These are phyloP conservation scores for Multifurca ochricompacta DNA, from an alignment of 768 basidiomycete genomes.

Conservation along the genomic window DNA sequence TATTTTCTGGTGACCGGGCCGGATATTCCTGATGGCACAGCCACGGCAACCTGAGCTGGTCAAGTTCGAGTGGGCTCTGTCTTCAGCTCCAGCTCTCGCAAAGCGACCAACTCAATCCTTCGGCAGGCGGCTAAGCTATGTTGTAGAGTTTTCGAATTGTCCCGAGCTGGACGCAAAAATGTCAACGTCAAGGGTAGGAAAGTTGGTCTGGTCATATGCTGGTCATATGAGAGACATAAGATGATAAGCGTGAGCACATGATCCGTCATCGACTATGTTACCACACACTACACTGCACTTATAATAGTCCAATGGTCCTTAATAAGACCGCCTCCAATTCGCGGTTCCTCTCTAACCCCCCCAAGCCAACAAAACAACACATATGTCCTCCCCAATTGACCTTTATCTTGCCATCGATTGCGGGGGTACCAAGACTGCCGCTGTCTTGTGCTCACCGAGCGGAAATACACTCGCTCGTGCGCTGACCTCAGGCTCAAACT, in stretches of 20 bases:
- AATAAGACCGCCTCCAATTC: not conserved
- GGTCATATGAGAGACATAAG: not conserved
- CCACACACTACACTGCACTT: no score
- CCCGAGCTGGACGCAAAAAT: no score
- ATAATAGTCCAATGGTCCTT: not conserved
- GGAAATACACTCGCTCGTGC: slow-evolving; percentile 64
- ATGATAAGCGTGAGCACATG: not conserved
- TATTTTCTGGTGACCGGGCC: no score
- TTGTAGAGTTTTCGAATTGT: no score
- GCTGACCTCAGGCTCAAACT: slow-evolving; percentile 74
- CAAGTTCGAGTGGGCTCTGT: no score
- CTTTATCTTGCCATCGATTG: slow-evolving; percentile 80
- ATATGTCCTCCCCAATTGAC: slow-evolving; percentile 35
- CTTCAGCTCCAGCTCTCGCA: no score
- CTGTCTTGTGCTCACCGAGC: slow-evolving; percentile 49
- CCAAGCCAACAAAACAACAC: not conserved
- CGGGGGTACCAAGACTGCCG: slow-evolving; percentile 84
- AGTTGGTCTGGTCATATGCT: not conserved
- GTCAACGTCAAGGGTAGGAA: no score
- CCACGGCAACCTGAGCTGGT: no score
- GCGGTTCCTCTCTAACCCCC: not conserved
- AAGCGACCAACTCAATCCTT: no score
- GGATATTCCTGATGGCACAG: no score
- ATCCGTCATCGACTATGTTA: not conserved
- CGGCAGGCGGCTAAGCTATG: no score